These are phyloP conservation scores for Plasmodium falciparum DNA, from an alignment of 169 alveolate genomes.

Conservation along the genomic window DNA sequence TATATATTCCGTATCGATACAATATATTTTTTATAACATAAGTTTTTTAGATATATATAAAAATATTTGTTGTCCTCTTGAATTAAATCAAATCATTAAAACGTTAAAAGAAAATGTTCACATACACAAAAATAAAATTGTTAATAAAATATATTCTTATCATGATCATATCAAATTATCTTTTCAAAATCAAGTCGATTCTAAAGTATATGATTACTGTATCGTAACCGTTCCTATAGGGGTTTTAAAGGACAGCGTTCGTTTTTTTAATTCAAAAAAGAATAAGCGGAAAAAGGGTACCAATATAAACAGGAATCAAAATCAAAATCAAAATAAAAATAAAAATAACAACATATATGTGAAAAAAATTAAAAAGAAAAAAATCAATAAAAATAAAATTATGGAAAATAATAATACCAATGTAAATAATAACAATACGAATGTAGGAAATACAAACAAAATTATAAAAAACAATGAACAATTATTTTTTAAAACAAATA, in stretches of 20 bases:
- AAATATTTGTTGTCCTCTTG: constrained; percentile 41
- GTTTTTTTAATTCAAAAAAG: background rate
- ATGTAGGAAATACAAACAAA: too few species aligned
- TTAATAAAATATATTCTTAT: constrained; percentile 61
- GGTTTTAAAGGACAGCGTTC: constrained; percentile 46
- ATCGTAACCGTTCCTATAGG: constrained; percentile 64
- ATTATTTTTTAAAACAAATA: too few species aligned
- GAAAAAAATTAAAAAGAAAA: background rate
- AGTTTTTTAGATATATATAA: constrained; percentile 25
- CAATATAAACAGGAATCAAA: background rate
- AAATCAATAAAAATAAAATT: background rate
- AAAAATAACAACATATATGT: background rate
- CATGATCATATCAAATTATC: constrained; percentile 29
- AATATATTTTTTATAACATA: constrained; percentile 46
- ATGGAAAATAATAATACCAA: too few species aligned
- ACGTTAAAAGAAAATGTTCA: constrained; percentile 16
- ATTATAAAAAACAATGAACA: too few species aligned
- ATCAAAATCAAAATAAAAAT: background rate
- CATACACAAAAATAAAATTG: constrained; percentile 66
- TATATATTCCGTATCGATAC: constrained; percentile 28
- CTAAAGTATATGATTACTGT: constrained; percentile 44
- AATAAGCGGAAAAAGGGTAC: background rate
- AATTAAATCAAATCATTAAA: constrained; percentile 22
- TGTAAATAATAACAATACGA: too few species aligned
- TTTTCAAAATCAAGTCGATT: constrained; percentile 32